Conservation (phyloP, 495 filamentous ascomycete genomes). For the Massariosphaeria phaeospora region DNA sequence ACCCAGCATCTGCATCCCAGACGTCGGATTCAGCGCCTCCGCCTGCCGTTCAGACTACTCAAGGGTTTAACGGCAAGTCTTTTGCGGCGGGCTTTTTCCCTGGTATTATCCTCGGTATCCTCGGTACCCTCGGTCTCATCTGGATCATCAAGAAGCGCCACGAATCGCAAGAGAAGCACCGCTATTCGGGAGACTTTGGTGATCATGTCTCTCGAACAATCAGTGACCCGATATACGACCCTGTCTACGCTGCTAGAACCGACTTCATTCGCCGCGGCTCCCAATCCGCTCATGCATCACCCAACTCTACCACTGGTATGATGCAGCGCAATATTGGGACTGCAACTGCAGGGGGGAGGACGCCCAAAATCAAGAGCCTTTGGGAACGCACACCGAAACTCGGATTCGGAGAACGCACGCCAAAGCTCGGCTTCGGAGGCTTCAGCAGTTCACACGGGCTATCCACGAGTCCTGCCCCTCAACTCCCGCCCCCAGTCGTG, state of each 20-base stretch:
- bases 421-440: not conserved
- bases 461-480: not conserved
- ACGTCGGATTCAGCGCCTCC: constrained; percentile 24
- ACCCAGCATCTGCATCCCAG: constrained; percentile 42
- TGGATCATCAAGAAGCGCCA: constrained; percentile 45
- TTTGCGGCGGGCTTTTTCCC: constrained; percentile 61
- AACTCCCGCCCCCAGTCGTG: constrained; percentile 8
- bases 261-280: constrained; percentile 51
- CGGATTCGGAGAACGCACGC: constrained; percentile 6
- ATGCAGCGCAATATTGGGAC: not conserved
- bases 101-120: constrained; percentile 52
- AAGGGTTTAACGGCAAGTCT: constrained; percentile 50
- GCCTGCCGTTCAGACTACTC: constrained; percentile 22
- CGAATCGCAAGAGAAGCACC: constrained; percentile 30
- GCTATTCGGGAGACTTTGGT: constrained; percentile 42
- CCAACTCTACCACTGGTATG: constrained; percentile 17
- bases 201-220: constrained; percentile 48
- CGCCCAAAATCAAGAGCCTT: constrained; percentile 26
- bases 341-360: constrained; percentile 32
- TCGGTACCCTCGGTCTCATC: constrained; percentile 44
- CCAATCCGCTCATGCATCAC: constrained; percentile 4
- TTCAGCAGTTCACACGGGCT: not conserved
- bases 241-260: constrained; percentile 48
- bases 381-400: constrained; percentile 15
- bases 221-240: constrained; percentile 52